phyloP scores from a whole-genome alignment of 352 stramenopile species.

The Aphanomyces invadans region DNA sequence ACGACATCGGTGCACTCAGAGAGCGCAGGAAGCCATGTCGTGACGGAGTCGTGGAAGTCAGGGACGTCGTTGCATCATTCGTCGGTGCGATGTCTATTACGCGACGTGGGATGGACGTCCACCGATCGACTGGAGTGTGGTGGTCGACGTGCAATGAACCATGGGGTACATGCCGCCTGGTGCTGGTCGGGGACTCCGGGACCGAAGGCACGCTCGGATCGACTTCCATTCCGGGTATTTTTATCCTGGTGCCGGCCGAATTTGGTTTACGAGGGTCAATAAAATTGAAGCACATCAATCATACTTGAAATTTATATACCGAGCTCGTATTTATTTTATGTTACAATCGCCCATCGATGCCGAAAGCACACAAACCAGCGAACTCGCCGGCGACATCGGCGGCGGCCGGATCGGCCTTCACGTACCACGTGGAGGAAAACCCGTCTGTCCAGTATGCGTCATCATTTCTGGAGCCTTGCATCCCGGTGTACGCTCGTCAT shows the following conservation, averaged over 20 bases:
- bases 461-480: slow-evolving; percentile 5
- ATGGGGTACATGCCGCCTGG: not conserved
- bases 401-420: slow-evolving; percentile 2
- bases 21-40: not conserved
- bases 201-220: not conserved
- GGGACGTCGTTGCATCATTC: too few relatives aligned
- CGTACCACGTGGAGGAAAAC: slow-evolving; percentile 9
- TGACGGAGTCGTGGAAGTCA: not conserved
- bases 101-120: not conserved
- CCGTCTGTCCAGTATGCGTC: not conserved
- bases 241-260: not conserved
- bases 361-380: not conserved
- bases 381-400: not conserved
- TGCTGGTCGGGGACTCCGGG: not conserved
- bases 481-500: not conserved
- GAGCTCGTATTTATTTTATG: not conserved
- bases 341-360: not conserved
- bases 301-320: not conserved
- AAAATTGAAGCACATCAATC: not conserved
- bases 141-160: not conserved
- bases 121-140: not conserved
- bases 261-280: not conserved
- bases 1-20: not conserved
- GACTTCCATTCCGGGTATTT: slow-evolving; percentile 7
- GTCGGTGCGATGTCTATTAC: too few relatives aligned